These are phyloP conservation scores for Pseudognaphalium luteoalbum DNA, from an alignment of 129 eudicot genomes.

Conservation along the genomic window DNA sequence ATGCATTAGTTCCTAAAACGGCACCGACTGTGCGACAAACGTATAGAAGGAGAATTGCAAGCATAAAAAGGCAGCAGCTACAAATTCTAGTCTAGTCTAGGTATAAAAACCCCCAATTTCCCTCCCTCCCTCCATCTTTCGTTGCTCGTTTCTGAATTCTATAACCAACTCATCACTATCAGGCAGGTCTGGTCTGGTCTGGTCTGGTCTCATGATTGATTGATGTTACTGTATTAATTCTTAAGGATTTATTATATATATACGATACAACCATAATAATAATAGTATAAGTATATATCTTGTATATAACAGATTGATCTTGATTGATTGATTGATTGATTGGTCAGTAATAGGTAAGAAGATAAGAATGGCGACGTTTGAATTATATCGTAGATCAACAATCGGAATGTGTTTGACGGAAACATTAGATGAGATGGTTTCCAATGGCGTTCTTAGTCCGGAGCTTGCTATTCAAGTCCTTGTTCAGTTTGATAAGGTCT, in stretches of 20 bases:
- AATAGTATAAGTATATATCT: too few relatives aligned
- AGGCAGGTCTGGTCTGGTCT: background rate
- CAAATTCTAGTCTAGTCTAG: constrained; percentile 54
- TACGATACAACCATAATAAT: too few relatives aligned
- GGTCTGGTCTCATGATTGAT: too few relatives aligned
- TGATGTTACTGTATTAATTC: background rate
- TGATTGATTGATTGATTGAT: constrained; percentile 21
- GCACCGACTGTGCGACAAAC: too few relatives aligned
- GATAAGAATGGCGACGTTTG: constrained; percentile 75
- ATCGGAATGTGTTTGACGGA: constrained; percentile 97
- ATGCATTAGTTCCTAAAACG: too few relatives aligned
- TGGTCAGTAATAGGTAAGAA: background rate
- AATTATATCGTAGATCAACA: constrained; percentile 84
- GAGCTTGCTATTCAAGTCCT: constrained; percentile 95
- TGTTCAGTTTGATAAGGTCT: constrained; percentile 90
- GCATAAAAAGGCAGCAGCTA: constrained; percentile 30
- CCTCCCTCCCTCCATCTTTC: constrained; percentile 26
- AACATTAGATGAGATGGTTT: constrained; percentile 90
- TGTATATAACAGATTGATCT: constrained; percentile 39
- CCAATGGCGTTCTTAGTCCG: constrained; percentile 68
- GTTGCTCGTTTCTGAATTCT: background rate
- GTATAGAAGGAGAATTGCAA: too few relatives aligned
- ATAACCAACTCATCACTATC: background rate
- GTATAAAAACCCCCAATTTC: constrained; percentile 55
- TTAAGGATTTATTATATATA: too few relatives aligned